Evolutionary conservation across 2,329 filamentous ascomycete species (phyloP).

Genomic region (Knufia fluminis): DNA sequence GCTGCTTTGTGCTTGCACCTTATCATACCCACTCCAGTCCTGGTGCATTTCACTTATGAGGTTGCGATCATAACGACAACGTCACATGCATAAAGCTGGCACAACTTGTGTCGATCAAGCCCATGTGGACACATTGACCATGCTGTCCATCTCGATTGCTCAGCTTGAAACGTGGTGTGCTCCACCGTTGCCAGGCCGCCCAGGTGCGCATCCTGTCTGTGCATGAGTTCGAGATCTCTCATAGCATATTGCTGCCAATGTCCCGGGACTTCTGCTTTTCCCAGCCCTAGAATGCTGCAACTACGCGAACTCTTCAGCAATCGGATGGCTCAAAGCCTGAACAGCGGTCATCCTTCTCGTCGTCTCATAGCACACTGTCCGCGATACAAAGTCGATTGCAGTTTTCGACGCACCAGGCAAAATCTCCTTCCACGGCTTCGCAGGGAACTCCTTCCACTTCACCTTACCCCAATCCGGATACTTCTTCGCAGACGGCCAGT

Average conservation of each 20-base stretch:
- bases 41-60: too few relatives aligned
- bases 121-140: not conserved
- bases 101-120: not conserved
- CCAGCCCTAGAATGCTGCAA: not conserved
- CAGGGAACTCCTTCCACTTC: constrained; percentile 66
- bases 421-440: constrained; percentile 59
- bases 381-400: constrained; percentile 57
- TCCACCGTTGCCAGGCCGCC: too few relatives aligned
- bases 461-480: constrained; percentile 84
- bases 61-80: not conserved
- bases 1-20: too few relatives aligned
- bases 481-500: constrained; percentile 57
- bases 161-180: not conserved
- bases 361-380: constrained; percentile 65
- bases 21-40: too few relatives aligned
- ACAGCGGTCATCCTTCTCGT: constrained; percentile 56
- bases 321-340: constrained; percentile 28
- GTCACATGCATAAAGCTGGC: not conserved
- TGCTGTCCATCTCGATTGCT: not conserved
- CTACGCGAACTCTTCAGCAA: constrained; percentile 4
- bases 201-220: not conserved
- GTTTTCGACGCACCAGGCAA: constrained; percentile 51
- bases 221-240: too few relatives aligned
- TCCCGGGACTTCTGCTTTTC: too few relatives aligned
- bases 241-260: too few relatives aligned